Evolutionary conservation across 164 flowering plant species (phyloP).

Genomic region (Berberis thunbergii): DNA sequence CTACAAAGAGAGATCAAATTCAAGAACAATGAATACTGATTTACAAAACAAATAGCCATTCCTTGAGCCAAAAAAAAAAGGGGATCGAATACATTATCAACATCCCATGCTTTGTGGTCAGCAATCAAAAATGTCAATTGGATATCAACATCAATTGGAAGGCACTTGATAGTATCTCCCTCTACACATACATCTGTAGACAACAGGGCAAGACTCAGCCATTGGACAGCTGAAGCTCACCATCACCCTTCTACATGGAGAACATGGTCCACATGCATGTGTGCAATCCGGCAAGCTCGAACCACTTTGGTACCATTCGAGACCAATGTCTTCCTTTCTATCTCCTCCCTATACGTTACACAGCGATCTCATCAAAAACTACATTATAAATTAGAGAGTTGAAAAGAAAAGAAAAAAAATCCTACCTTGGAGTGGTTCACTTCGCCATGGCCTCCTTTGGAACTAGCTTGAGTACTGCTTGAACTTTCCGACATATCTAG

Average conservation of each 20-base stretch:
- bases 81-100: too few relatives aligned
- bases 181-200: slow-evolving; percentile 71
- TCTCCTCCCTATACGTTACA: slow-evolving; percentile 10
- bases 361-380: not conserved
- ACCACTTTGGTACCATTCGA: slow-evolving; percentile 50
- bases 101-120: too few relatives aligned
- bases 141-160: slow-evolving; percentile 32
- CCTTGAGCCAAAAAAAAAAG: too few relatives aligned
- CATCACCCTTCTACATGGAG: slow-evolving; percentile 80
- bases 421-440: not conserved
- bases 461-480: not conserved
- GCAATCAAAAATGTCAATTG: too few relatives aligned
- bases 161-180: slow-evolving; percentile 30
- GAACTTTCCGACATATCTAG: not conserved
- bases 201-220: slow-evolving; percentile 71
- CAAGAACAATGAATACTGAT: too few relatives aligned
- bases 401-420: not conserved
- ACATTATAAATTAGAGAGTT: not conserved
- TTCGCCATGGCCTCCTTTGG: not conserved
- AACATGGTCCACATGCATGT: slow-evolving; percentile 76
- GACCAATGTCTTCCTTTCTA: slow-evolving; percentile 22
- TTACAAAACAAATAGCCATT: too few relatives aligned
- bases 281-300: slow-evolving; percentile 81
- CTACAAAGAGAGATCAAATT: too few relatives aligned
- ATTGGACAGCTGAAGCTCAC: slow-evolving; percentile 64